A percentile compares a stretch with the other conserved stretches of the same genome.
Evolutionary conservation across 163 green algal species (phyloP).

Genomic region (Prototheca wickerhamii): DNA sequence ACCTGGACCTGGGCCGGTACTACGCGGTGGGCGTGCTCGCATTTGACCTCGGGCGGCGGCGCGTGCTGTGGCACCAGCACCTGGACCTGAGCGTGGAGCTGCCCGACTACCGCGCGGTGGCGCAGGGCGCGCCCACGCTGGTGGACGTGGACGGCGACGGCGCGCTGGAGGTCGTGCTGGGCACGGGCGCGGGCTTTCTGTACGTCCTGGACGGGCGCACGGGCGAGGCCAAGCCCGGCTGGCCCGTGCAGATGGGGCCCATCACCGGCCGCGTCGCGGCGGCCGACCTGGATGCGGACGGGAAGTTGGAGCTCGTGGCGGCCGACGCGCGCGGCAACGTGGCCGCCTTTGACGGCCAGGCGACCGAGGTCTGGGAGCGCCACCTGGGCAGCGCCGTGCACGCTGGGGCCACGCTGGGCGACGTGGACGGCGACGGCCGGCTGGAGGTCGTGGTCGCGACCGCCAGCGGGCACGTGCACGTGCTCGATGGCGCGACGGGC

Average conservation of each 20-base stretch:
- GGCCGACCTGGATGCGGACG: constrained; percentile 85
- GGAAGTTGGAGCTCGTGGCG: constrained; percentile 74
- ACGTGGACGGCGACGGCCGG: constrained; percentile 85
- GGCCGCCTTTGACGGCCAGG: constrained; percentile 62
- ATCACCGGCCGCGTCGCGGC: constrained; percentile 46
- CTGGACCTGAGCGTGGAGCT: constrained; percentile 82
- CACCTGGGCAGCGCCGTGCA: constrained; percentile 55
- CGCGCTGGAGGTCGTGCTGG: constrained; percentile 80
- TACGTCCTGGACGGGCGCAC: constrained; percentile 61
- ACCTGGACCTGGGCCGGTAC: constrained; percentile 65
- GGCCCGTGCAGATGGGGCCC: constrained; percentile 60
- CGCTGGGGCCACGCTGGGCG: constrained; percentile 63
- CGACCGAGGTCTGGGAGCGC: constrained; percentile 85
- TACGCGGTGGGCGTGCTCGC: constrained; percentile 73
- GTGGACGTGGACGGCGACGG: constrained; percentile 87
- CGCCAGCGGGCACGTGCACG: constrained; percentile 66
- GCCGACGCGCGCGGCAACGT: constrained; percentile 82
- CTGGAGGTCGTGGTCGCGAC: constrained; percentile 86
- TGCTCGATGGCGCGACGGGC: constrained; percentile 52
- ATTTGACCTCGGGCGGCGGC: constrained; percentile 64
- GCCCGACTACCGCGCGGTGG: constrained; percentile 59
- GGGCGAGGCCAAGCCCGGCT: constrained; percentile 46
- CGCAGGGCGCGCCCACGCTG: constrained; percentile 59
- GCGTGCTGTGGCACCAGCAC: constrained; percentile 35
- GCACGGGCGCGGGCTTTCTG: constrained; percentile 66